These are phyloP conservation scores for Pythium myriotylum DNA, from an alignment of 352 stramenopile species.

Conservation along the genomic window DNA sequence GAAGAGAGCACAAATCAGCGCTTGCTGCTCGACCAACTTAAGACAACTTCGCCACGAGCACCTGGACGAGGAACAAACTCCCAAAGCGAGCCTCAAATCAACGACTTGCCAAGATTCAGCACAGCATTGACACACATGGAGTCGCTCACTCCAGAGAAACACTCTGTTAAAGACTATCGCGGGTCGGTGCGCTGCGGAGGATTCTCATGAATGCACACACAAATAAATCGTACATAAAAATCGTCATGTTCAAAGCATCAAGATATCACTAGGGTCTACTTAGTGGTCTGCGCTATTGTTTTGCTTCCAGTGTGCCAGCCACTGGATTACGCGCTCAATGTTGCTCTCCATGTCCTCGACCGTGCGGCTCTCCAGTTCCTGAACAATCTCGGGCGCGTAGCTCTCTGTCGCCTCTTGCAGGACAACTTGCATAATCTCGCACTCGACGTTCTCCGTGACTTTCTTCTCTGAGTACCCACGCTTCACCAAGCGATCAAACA, in stretches of 20 bases:
- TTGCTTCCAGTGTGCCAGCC: slow-evolving; percentile 92
- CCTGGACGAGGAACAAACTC: too few relatives aligned
- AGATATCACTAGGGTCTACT: not conserved
- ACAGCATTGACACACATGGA: slow-evolving; percentile 13
- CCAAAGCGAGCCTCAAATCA: too few relatives aligned
- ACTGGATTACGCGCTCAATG: slow-evolving; percentile 90
- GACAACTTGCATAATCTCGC: slow-evolving; percentile 98
- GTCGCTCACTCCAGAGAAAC: slow-evolving; percentile 4
- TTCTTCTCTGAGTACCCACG: slow-evolving; percentile 97
- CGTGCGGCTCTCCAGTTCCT: slow-evolving; percentile 94
- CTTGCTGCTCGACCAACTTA: slow-evolving; percentile 54
- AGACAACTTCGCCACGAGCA: slow-evolving; percentile 32
- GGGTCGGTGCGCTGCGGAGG: slow-evolving; percentile 27
- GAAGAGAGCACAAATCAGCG: slow-evolving; percentile 56
- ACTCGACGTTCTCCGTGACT: slow-evolving; percentile 95
- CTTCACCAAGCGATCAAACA: slow-evolving; percentile 87
- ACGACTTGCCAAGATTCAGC: not conserved
- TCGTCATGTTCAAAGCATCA: too few relatives aligned
- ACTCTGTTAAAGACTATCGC: slow-evolving; percentile 27
- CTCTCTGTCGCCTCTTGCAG: slow-evolving; percentile 95
- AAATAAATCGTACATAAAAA: not conserved
- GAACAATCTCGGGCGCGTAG: slow-evolving; percentile 95
- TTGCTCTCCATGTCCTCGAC: slow-evolving; percentile 97
- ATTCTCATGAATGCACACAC: slow-evolving; percentile 20
- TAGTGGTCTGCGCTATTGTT: slow-evolving; percentile 45